A percentile compares a stretch with the other conserved stretches of the same genome.
Evolutionary conservation across 345 rosid genomes (phyloP).

Genomic region (Erucastrum elatum): DNA sequence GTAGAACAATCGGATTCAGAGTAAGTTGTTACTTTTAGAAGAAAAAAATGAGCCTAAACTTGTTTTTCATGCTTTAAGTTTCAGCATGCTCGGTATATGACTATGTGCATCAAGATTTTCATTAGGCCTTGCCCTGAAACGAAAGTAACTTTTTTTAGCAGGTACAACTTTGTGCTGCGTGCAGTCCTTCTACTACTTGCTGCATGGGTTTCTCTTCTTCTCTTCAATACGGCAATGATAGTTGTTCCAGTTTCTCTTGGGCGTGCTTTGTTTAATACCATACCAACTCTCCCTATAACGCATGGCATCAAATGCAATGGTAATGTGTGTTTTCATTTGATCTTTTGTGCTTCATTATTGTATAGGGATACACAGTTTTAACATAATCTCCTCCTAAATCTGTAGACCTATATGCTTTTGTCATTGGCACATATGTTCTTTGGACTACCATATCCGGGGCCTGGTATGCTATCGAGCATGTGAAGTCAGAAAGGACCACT

Average conservation of each 20-base stretch:
- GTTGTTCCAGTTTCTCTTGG: conserved; percentile 94
- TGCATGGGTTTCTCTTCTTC: conserved; percentile 95
- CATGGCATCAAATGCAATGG: conserved; percentile 99
- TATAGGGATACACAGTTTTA: background rate
- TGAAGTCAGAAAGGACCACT: conserved; percentile 53
- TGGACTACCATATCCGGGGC: conserved; percentile 37
- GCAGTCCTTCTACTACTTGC: conserved; percentile 79
- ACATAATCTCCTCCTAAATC: conserved; percentile 2
- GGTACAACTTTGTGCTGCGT: conserved; percentile 84
- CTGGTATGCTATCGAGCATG: conserved; percentile 73
- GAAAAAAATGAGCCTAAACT: background rate
- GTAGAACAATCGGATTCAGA: conserved; percentile 87
- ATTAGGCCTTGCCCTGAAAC: conserved; percentile 22
- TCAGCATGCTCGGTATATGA: background rate
- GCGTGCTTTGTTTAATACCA: conserved; percentile 83
- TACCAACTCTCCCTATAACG: conserved; percentile 93
- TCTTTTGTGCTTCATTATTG: background rate
- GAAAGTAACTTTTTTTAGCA: conserved; percentile 41
- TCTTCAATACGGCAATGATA: conserved; percentile 88
- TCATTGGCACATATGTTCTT: conserved; percentile 41
- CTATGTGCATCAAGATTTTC: background rate
- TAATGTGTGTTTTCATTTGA: conserved; percentile 34
- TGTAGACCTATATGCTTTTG: conserved; percentile 85
- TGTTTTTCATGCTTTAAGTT: background rate
- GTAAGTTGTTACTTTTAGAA: conserved; percentile 50